phyloP scores from a whole-genome alignment of 2,329 filamentous ascomycete species.

The Xylaria hypoxylon region DNA sequence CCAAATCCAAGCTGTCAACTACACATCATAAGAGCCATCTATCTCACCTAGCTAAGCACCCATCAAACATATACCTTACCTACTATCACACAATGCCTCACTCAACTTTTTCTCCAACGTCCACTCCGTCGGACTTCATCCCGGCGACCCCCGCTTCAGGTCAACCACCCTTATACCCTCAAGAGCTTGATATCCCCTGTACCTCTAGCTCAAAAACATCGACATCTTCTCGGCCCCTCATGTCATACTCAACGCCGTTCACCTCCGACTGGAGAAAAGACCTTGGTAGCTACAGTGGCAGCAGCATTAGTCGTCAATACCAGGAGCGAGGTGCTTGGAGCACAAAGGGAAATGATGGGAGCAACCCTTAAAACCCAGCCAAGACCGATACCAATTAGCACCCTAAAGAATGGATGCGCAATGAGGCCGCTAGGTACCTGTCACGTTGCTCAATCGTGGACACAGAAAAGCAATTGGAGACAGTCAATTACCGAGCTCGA shows the following conservation, averaged over 20 bases:
- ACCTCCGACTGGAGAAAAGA: slow-evolving; percentile 30
- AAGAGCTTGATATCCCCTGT: slow-evolving; percentile 13
- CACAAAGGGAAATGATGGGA: slow-evolving; percentile 24
- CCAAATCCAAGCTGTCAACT: background rate
- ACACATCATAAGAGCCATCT: background rate
- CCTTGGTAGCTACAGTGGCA: background rate
- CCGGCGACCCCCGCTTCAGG: background rate
- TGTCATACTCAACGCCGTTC: slow-evolving; percentile 29
- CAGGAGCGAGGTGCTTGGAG: slow-evolving; percentile 20
- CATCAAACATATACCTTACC: background rate
- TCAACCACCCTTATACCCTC: slow-evolving; percentile 3
- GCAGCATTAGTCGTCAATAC: background rate
- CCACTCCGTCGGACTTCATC: background rate
- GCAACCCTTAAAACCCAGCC: background rate
- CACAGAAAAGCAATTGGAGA: too few species aligned
- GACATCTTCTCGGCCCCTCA: slow-evolving; percentile 23
- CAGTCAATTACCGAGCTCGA: too few species aligned
- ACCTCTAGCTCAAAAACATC: background rate
- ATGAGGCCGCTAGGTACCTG: too few species aligned
- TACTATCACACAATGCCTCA: slow-evolving; percentile 23
- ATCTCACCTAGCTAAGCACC: too few species aligned
- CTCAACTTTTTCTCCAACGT: slow-evolving; percentile 3
- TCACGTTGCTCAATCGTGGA: too few species aligned
- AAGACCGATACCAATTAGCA: too few species aligned
- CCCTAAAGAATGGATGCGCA: too few species aligned